A percentile compares a stretch with the other conserved stretches of the same genome.
Evolutionary conservation across 2,329 filamentous ascomycete species (phyloP).

Genomic region (Mycosphaerelloides madeirae): DNA sequence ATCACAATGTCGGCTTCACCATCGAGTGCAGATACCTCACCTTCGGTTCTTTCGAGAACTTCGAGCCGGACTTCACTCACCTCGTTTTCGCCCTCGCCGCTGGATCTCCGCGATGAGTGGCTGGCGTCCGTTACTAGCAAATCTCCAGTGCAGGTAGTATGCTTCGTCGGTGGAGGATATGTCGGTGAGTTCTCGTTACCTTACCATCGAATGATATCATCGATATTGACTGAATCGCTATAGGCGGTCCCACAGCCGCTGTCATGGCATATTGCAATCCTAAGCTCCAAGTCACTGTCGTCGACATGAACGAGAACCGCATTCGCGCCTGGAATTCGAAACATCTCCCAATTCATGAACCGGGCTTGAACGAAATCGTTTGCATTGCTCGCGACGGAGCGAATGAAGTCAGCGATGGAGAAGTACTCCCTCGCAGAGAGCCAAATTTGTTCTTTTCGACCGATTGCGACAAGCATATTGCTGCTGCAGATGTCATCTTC

Average conservation of each 20-base stretch:
- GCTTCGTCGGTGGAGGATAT: no score
- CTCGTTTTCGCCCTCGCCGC: no score
- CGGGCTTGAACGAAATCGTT: slow-evolving; percentile 63
- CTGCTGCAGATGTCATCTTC: slow-evolving; percentile 67
- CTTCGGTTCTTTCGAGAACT: no score
- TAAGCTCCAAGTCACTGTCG: slow-evolving; percentile 63
- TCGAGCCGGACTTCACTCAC: no score
- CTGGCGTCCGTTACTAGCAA: no score
- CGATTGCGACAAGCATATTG: slow-evolving; percentile 57
- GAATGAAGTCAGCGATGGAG: slow-evolving; percentile 2
- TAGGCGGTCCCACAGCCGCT: slow-evolving; percentile 65
- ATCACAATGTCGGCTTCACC: no score
- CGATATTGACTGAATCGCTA: no score
- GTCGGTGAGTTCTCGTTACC: no score
- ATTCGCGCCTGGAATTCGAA: slow-evolving; percentile 69
- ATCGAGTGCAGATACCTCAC: no score
- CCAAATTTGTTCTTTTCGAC: slow-evolving; percentile 72
- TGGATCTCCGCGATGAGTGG: no score
- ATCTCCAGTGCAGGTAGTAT: no score
- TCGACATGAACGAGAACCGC: slow-evolving; percentile 61
- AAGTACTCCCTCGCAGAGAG: slow-evolving; percentile 36
- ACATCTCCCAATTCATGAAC: slow-evolving; percentile 72
- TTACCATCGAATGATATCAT: no score
- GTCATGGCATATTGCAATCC: slow-evolving; percentile 70
- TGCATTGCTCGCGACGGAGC: slow-evolving; percentile 50